Evolutionary conservation across 345 rosid species (phyloP), one percentile per base, ranked within the genome.

Genomic region (Raphanus sativus): DNA sequence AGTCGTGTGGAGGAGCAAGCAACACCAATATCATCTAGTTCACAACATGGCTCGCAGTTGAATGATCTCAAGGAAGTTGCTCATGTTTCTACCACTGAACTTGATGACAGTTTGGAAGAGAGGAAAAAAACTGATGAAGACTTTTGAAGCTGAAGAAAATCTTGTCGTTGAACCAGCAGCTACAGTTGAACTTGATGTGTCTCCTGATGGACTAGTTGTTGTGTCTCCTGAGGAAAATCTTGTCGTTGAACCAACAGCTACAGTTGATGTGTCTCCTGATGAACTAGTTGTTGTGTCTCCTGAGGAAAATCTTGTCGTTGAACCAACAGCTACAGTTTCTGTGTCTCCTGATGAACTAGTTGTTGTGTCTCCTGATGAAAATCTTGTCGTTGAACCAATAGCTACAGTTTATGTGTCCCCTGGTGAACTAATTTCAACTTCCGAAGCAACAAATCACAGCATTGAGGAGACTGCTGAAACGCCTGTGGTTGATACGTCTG

Each of bases 51-150:
- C 70, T 75, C 63, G 1, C 65, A 55, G 79, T 48, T 29, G 11
- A 0, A 58, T 75, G 71, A 36, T 52, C 67, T 75, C 60, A 60
- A 64, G 74, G 81, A 82, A 80, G 72, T 72, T 62, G 38, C 76
- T 69, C 75, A 45, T 16, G 78, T 77, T 40, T 65, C 71, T 28
- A 58, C 73, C 65, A 59, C 36, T 66, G 67, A 63, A 64, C 59
- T 24, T 24, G 81, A 75, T 48, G 70, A 74, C 3, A 63, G 29
- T 33, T 52, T 56, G 50, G 81, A 72, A 42, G 73, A 34, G 36
- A 64, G 12, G 36, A 12, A 45, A 3, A 28, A 28, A 28, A 28
- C 29, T 28, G 5, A 52, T 13, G 71, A 32, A 16, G 13, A 16
- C 34, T 34, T 21, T 73, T 77, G 79, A 77, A 28, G 30, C 30